A percentile compares a stretch with the other conserved stretches of the same genome.
phyloP scores from a whole-genome alignment of 768 basidiomycete species.

The Roridomyces roridus region DNA sequence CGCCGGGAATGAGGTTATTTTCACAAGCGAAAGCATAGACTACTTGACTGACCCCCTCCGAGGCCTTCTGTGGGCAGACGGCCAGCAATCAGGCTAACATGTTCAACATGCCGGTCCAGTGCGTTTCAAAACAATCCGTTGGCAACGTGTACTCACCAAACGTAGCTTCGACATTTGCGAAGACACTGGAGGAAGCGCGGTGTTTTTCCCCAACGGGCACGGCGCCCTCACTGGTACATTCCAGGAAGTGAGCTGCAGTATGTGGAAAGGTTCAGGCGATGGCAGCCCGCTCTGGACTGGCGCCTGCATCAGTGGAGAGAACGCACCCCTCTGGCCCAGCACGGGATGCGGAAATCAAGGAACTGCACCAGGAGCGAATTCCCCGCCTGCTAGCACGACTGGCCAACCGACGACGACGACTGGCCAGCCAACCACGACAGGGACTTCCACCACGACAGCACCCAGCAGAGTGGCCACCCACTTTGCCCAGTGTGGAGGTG shows the following conservation, averaged over 20 bases:
- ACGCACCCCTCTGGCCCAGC: conserved; percentile 56
- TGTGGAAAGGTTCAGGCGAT: conserved; percentile 60
- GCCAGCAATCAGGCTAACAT: conserved; percentile 46
- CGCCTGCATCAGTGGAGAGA: conserved; percentile 57
- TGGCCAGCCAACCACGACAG: background rate
- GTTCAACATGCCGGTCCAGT: conserved; percentile 56
- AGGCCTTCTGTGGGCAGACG: conserved; percentile 63
- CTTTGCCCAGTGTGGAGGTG: conserved; percentile 22
- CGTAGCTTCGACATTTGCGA: conserved; percentile 65
- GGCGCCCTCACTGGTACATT: conserved; percentile 60
- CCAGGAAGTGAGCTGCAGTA: conserved; percentile 60
- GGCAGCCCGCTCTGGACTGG: conserved; percentile 52
- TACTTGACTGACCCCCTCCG: background rate
- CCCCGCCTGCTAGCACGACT: conserved; percentile 13
- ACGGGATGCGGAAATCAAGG: conserved; percentile 41
- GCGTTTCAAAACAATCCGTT: conserved; percentile 25
- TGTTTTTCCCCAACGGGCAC: conserved; percentile 65
- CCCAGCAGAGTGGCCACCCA: conserved; percentile 7
- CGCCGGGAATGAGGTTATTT: conserved; percentile 52
- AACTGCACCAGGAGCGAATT: conserved; percentile 26
- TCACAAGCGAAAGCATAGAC: background rate
- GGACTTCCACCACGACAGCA: background rate
- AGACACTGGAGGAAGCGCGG: conserved; percentile 56
- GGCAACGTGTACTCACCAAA: background rate
- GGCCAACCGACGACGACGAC: background rate